phyloP scores from a whole-genome alignment of 1,284 basidiomycete species.

The Neonothopanus nambi region DNA sequence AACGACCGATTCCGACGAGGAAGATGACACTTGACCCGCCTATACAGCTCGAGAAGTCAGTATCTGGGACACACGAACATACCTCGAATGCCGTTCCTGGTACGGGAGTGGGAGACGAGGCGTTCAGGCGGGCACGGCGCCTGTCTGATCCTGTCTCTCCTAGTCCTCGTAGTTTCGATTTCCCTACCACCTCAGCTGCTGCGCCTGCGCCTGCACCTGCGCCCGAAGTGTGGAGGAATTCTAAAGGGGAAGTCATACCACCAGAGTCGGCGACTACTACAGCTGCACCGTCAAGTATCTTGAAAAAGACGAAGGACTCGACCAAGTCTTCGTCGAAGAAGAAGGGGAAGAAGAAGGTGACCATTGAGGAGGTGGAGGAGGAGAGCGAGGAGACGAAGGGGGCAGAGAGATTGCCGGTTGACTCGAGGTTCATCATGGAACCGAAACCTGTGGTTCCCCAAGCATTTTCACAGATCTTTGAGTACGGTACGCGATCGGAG shows the following conservation, averaged over 20 bases:
- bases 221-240: conserved; percentile 12
- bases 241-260: conserved; percentile 12
- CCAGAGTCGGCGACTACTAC: conserved; percentile 6
- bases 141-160: conserved; percentile 30
- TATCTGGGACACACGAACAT: conserved; percentile 16
- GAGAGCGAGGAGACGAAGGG: conserved; percentile 38
- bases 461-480: conserved; percentile 21
- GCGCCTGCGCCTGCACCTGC: not conserved
- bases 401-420: conserved; percentile 33
- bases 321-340: conserved; percentile 25
- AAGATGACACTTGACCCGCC: too few relatives aligned
- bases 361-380: conserved; percentile 47
- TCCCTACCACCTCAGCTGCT: conserved; percentile 3
- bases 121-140: conserved; percentile 23
- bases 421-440: conserved; percentile 37
- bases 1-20: too few relatives aligned
- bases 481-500: too few relatives aligned
- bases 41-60: conserved; percentile 24
- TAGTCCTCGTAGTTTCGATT: conserved; percentile 20
- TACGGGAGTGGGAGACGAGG: too few relatives aligned
- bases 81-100: too few relatives aligned
- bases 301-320: not conserved
- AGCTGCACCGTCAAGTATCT: not conserved
- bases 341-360: conserved; percentile 34
- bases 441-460: conserved; percentile 41